These are phyloP conservation scores for Dioszegia hungarica DNA, from an alignment of 768 basidiomycete species.

Conservation along the genomic window DNA sequence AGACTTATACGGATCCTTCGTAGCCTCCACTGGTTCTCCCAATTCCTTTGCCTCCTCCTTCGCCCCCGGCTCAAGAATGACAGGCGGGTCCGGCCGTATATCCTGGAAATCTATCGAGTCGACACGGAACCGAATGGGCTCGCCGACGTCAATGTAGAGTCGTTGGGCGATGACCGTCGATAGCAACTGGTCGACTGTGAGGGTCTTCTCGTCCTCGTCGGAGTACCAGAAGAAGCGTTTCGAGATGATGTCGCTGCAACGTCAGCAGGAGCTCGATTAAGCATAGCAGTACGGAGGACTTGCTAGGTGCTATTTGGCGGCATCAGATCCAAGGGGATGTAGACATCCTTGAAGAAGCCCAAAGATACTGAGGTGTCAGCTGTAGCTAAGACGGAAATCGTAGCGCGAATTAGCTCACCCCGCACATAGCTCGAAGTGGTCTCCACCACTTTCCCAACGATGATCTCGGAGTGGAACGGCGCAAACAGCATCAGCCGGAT, in stretches of 20 bases:
- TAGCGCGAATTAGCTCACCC: constrained; percentile 56
- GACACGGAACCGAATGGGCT: constrained; percentile 47
- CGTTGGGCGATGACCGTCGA: constrained; percentile 32
- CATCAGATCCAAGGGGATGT: constrained; percentile 71
- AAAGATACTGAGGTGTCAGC: constrained; percentile 60
- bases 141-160: constrained; percentile 41
- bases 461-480: constrained; percentile 83
- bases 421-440: constrained; percentile 80
- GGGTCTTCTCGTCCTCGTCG: constrained; percentile 23
- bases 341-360: constrained; percentile 92
- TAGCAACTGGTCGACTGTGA: constrained; percentile 26
- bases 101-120: constrained; percentile 48
- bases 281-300: constrained; percentile 14
- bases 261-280: neutral
- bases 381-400: neutral
- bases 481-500: constrained; percentile 88
- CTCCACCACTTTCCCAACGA: constrained; percentile 81
- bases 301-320: constrained; percentile 61
- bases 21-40: neutral
- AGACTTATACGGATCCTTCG: constrained; percentile 41
- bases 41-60: neutral
- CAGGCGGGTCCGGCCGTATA: constrained; percentile 38
- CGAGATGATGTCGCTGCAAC: constrained; percentile 43
- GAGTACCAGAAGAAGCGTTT: constrained; percentile 48
- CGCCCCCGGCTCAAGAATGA: constrained; percentile 6